Conservation (phyloP, 257 asterid species). For the Solanum pimpinellifolium region DNA sequence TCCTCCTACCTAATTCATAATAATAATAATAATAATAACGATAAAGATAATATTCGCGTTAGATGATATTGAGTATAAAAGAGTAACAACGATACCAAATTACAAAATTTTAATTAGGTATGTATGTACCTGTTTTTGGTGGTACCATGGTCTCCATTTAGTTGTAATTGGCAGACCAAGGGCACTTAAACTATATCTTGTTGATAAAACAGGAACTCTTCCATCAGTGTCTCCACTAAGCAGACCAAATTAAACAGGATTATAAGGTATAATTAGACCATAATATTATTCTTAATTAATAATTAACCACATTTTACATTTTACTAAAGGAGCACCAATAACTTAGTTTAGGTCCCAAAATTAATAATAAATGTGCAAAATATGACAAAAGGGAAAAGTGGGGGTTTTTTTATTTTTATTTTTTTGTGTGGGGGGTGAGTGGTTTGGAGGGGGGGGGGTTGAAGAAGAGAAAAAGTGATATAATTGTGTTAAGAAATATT, state of each 20-base stretch:
- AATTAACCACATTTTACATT: neutral
- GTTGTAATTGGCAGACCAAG: constrained; percentile 53
- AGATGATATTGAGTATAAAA: neutral
- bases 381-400: neutral
- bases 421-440: neutral
- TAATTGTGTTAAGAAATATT: neutral
- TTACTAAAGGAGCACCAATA: neutral
- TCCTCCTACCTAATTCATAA: constrained; percentile 56
- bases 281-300: neutral
- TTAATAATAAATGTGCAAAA: neutral
- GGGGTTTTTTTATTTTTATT: too few species aligned
- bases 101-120: neutral
- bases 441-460: neutral
- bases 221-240: constrained; percentile 88
- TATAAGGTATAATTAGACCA: neutral
- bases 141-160: constrained; percentile 95
- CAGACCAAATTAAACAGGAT: neutral
- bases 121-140: constrained; percentile 56
- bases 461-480: neutral
- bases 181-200: constrained; percentile 66
- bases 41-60: neutral
- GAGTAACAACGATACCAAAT: neutral
- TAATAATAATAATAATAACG: neutral
- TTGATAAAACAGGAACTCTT: constrained; percentile 75
- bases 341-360: neutral